These are phyloP conservation scores for Solidago caesia DNA, from an alignment of 129 eudicot genomes.

Conservation along the genomic window DNA sequence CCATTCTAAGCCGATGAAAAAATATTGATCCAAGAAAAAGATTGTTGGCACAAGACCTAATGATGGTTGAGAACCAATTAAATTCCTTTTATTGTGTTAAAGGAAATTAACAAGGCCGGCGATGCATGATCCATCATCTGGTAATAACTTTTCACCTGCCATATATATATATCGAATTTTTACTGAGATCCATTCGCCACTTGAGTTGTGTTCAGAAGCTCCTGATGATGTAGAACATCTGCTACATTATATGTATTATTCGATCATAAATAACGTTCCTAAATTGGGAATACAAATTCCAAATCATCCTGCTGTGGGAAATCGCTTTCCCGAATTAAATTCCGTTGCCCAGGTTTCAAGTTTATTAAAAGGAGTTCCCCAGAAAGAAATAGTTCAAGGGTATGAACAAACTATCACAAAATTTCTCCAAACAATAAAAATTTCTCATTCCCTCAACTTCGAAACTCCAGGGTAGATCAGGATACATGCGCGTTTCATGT, in stretches of 20 bases:
- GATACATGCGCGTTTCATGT: conserved; percentile 26
- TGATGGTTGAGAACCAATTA: conserved; percentile 49
- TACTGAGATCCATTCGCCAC: conserved; percentile 23
- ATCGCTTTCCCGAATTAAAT: background rate
- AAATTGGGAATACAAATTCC: background rate
- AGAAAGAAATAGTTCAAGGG: conserved; percentile 4
- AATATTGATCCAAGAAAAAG: background rate
- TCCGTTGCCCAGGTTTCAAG: background rate
- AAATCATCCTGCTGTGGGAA: background rate
- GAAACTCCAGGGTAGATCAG: conserved; percentile 20
- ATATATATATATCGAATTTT: background rate
- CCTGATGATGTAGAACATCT: conserved; percentile 21
- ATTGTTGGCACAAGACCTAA: conserved; percentile 21
- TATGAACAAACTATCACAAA: conserved; percentile 7
- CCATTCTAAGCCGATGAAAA: background rate
- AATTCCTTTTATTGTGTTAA: conserved; percentile 33
- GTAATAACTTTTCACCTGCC: background rate
- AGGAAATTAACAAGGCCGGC: conserved; percentile 17
- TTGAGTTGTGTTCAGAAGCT: conserved; percentile 14
- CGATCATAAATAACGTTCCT: conserved; percentile 3
- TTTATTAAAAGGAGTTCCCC: background rate
- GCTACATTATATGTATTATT: conserved; percentile 24
- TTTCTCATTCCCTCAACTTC: conserved; percentile 38
- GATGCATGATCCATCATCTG: background rate
- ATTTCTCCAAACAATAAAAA: conserved; percentile 12